Percentiles rank a stretch among this genome's conserved stretches.
Conservation (phyloP, 2,329 filamentous ascomycete species). For the Chaetomium sp. region DNA sequence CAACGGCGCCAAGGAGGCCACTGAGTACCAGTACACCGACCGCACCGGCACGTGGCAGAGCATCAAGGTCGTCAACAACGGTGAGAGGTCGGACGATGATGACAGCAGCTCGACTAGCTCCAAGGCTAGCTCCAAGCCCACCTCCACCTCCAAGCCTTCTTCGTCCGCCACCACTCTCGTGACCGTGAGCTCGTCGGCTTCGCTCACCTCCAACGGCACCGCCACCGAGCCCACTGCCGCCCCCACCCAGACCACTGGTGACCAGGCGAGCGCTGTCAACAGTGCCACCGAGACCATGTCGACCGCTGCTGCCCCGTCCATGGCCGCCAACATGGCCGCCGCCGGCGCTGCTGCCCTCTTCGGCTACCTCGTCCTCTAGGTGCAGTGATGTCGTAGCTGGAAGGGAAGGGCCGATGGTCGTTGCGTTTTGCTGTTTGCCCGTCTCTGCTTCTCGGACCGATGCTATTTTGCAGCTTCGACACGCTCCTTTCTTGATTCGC, state of each 20-base stretch:
- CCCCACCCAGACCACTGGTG: neutral
- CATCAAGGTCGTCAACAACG: constrained; percentile 53
- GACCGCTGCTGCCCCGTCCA: constrained; percentile 34
- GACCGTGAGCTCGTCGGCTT: constrained; percentile 29
- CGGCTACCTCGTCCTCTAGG: constrained; percentile 33
- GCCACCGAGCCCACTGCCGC: constrained; percentile 17
- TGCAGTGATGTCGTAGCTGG: neutral
- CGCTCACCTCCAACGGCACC: constrained; percentile 23
- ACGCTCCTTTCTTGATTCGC: constrained; percentile 27
- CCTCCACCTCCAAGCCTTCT: constrained; percentile 32
- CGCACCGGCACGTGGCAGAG: constrained; percentile 52
- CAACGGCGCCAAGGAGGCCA: constrained; percentile 51
- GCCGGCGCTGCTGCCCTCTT: constrained; percentile 35
- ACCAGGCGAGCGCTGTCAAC: constrained; percentile 20
- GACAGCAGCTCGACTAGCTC: constrained; percentile 24
- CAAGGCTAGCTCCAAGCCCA: constrained; percentile 34
- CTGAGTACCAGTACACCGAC: constrained; percentile 57
- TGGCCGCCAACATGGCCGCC: constrained; percentile 32
- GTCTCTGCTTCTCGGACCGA: constrained; percentile 20
- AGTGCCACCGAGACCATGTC: constrained; percentile 22
- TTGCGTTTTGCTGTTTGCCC: constrained; percentile 1
- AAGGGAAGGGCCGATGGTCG: neutral
- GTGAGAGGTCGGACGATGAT: constrained; percentile 34
- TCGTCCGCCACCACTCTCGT: constrained; percentile 33
- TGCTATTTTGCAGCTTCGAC: constrained; percentile 30